These are phyloP conservation scores for Globisporangium recalcitrans DNA, from an alignment of 352 stramenopile genomes.

Conservation along the genomic window DNA sequence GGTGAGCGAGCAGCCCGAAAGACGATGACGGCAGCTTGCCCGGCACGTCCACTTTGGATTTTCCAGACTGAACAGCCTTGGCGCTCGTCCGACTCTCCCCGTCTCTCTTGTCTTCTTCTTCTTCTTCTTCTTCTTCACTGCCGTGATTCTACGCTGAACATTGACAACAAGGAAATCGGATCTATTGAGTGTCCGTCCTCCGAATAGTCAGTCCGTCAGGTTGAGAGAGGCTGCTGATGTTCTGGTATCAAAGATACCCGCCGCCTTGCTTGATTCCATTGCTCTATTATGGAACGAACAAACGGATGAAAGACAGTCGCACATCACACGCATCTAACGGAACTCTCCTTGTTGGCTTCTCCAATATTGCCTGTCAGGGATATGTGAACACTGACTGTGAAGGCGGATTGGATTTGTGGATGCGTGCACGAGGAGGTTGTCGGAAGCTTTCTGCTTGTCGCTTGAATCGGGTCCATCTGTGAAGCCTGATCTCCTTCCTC, in stretches of 20 bases:
- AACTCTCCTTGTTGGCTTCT: neutral
- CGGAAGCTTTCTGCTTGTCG: neutral
- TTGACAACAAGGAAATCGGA: neutral
- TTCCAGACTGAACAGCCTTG: neutral
- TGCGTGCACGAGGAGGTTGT: no score
- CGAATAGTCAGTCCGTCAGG: neutral
- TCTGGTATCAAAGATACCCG: neutral
- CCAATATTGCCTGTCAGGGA: neutral
- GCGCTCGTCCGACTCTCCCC: neutral
- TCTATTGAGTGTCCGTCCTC: neutral
- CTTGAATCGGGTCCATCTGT: neutral
- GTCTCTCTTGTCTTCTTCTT: no score
- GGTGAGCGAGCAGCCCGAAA: neutral
- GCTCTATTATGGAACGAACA: neutral
- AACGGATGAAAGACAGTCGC: neutral
- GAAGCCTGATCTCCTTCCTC: neutral
- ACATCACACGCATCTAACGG: neutral
- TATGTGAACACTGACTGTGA: no score
- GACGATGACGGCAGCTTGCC: neutral
- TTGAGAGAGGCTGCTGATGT: neutral
- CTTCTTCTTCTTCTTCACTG: neutral
- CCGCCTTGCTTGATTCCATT: neutral
- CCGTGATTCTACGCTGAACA: neutral
- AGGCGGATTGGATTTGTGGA: neutral
- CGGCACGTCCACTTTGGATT: neutral